These are phyloP conservation scores for Aspergillus brunneoviolaceus DNA, from an alignment of 2,329 filamentous ascomycete species.

Conservation along the genomic window DNA sequence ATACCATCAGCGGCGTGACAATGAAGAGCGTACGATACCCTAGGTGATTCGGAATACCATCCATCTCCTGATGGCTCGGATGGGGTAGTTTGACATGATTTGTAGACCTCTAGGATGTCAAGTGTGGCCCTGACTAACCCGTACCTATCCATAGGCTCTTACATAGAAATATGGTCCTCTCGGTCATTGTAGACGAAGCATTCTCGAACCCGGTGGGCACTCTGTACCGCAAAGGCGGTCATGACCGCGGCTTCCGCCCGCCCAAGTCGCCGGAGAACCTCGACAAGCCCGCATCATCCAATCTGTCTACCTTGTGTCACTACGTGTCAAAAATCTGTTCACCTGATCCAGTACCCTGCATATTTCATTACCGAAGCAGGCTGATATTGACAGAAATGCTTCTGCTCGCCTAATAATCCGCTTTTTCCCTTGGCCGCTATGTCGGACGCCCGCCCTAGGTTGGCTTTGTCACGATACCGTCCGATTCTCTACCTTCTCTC, in stretches of 20 bases:
- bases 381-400: conserved; percentile 18
- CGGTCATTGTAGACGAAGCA: no score
- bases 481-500: conserved; percentile 44
- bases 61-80: neutral
- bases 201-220: no score
- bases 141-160: no score
- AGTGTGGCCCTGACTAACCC: no score
- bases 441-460: conserved; percentile 32
- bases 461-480: conserved; percentile 40
- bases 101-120: neutral
- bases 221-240: neutral
- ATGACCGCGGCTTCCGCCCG: neutral
- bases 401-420: conserved; percentile 14
- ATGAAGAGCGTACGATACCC: conserved; percentile 42
- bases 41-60: neutral
- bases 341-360: neutral
- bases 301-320: neutral
- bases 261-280: neutral
- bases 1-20: conserved; percentile 39
- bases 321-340: neutral
- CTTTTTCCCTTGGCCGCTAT: conserved; percentile 23
- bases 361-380: neutral
- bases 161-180: no score
- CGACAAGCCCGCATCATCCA: neutral
- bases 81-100: neutral